Percentiles rank a stretch among this genome's conserved stretches.
phyloP scores from a whole-genome alignment of 371 early-diverging fungal species.

The Coemansia sp. region DNA sequence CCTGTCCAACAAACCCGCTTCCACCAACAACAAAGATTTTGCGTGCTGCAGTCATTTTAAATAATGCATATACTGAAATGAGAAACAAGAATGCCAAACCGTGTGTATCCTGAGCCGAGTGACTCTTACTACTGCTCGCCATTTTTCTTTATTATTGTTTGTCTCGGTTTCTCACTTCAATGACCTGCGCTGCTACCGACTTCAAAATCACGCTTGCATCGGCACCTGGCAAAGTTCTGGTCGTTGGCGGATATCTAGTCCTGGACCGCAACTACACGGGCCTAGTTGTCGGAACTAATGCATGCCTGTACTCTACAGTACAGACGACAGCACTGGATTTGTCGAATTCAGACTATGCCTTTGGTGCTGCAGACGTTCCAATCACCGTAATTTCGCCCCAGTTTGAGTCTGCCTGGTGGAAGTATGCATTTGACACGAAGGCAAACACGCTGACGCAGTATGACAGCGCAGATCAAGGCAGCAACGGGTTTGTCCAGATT shows the following conservation, averaged over 20 bases:
- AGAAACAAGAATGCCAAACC: not conserved
- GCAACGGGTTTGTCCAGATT: conserved; percentile 57
- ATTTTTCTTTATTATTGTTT: not conserved
- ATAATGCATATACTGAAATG: not conserved
- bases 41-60: conserved; percentile 19
- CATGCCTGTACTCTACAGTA: conserved; percentile 79
- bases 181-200: conserved; percentile 9
- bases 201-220: conserved; percentile 59
- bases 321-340: conserved; percentile 28
- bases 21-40: conserved; percentile 73
- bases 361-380: conserved; percentile 15
- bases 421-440: conserved; percentile 52
- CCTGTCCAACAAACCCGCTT: conserved; percentile 66
- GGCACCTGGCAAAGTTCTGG: conserved; percentile 92
- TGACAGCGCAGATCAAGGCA: conserved; percentile 42
- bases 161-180: not conserved
- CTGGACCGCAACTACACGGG: conserved; percentile 79
- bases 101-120: not conserved
- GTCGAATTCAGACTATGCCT: not conserved
- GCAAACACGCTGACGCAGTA: conserved; percentile 19
- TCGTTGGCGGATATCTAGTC: conserved; percentile 94
- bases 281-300: conserved; percentile 76
- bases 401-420: conserved; percentile 67
- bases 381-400: conserved; percentile 69
- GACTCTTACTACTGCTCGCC: not conserved